These are phyloP conservation scores for Solanum lignicaule DNA, from an alignment of 257 asterid genomes.

Conservation along the genomic window DNA sequence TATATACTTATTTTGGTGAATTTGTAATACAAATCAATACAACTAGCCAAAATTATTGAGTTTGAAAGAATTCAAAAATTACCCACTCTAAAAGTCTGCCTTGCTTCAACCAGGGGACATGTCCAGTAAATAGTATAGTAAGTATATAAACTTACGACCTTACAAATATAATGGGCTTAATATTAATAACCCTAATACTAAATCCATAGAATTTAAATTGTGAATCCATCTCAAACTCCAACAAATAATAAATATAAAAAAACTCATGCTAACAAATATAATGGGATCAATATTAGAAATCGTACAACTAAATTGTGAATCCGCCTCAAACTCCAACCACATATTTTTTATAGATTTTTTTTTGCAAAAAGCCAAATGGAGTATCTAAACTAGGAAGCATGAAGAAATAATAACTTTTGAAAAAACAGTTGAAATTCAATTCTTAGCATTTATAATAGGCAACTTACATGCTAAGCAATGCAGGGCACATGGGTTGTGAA, in stretches of 20 bases:
- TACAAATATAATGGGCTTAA: background rate
- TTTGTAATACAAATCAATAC: background rate
- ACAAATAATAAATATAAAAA: too few relatives aligned
- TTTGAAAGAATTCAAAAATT: background rate
- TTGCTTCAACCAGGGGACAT: background rate
- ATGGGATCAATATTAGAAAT: background rate
- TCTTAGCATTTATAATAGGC: background rate
- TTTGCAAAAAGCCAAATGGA: background rate
- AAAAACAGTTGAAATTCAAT: background rate
- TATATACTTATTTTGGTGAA: background rate
- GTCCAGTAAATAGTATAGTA: background rate
- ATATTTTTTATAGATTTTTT: background rate
- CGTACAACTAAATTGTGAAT: background rate
- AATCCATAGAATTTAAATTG: too few relatives aligned
- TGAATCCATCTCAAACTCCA: background rate
- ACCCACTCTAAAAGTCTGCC: background rate
- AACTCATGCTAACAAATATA: background rate
- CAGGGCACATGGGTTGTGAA: slow-evolving; percentile 29
- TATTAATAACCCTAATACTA: too few relatives aligned
- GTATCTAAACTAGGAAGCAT: background rate
- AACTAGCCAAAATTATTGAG: background rate
- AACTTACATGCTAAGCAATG: slow-evolving; percentile 48
- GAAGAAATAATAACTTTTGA: background rate
- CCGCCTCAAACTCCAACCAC: background rate
- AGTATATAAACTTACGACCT: background rate